A percentile compares a stretch with the other conserved stretches of the same genome.
Evolutionary conservation across 371 early-diverging fungal genomes (phyloP).

Genomic region (Mucor piriformis): DNA sequence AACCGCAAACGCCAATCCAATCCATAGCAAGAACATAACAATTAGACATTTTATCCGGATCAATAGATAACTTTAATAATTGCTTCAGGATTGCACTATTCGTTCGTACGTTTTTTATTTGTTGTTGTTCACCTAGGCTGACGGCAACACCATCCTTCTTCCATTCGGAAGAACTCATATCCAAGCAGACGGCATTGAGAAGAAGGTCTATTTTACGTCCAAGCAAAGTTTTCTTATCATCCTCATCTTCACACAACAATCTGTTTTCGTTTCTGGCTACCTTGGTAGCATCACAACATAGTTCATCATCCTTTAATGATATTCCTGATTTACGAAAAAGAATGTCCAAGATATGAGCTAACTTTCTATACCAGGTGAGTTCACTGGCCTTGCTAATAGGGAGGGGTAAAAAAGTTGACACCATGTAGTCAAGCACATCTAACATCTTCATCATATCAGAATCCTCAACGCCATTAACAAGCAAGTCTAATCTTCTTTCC

Average conservation of each 20-base stretch:
- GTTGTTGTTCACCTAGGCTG: background rate
- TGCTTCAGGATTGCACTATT: background rate
- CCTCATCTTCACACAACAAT: conserved; percentile 1
- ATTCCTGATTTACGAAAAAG: background rate
- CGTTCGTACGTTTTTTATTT: conserved; percentile 3
- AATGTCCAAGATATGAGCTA: background rate
- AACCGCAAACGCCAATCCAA: conserved; percentile 9
- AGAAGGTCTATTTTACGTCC: conserved; percentile 5
- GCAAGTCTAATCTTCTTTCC: background rate
- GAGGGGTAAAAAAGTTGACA: background rate
- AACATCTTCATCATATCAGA: background rate
- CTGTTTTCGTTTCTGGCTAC: conserved; percentile 1
- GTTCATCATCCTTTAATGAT: background rate
- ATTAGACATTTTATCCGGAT: background rate
- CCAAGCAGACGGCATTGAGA: background rate
- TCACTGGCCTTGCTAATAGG: background rate
- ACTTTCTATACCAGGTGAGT: background rate
- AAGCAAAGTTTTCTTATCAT: conserved; percentile 1
- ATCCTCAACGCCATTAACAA: background rate
- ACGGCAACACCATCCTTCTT: background rate
- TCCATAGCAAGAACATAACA: background rate
- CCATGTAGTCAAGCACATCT: background rate
- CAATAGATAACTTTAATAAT: conserved; percentile 1
- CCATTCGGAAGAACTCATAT: conserved; percentile 6
- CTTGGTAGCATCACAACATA: conserved; percentile 6